phyloP scores from a whole-genome alignment of 768 basidiomycete species.

The Tricholoma furcatifolium region DNA sequence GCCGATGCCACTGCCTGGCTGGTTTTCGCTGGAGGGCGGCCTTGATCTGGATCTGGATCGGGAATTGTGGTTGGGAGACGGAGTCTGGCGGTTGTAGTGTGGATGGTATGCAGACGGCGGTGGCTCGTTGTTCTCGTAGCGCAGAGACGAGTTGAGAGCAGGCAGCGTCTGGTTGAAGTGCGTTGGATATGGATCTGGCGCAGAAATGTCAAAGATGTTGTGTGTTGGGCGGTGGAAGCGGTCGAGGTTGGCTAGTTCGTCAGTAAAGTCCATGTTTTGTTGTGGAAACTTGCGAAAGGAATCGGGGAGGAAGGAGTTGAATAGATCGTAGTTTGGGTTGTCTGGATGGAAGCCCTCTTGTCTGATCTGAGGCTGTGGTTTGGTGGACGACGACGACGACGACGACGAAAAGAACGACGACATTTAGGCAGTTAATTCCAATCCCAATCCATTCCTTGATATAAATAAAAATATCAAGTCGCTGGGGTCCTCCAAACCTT shows the following conservation, averaged over 20 bases:
- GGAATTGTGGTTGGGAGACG: conserved; percentile 26
- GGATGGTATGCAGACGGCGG: conserved; percentile 31
- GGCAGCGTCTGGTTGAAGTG: conserved; percentile 52
- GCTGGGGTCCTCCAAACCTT: conserved; percentile 18
- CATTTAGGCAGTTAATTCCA: conserved; percentile 1
- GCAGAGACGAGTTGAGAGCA: conserved; percentile 50
- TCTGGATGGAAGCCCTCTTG: conserved; percentile 72
- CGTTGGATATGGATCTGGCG: conserved; percentile 29
- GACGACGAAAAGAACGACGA: conserved; percentile 37
- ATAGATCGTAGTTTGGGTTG: conserved; percentile 38
- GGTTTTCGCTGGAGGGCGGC: conserved; percentile 21
- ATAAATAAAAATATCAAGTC: conserved; percentile 12
- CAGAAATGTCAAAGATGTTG: conserved; percentile 65
- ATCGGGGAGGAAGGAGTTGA: conserved; percentile 48
- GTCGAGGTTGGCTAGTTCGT: conserved; percentile 62
- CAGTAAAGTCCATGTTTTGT: conserved; percentile 55
- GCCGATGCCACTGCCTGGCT: conserved; percentile 34
- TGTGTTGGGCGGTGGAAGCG: conserved; percentile 31
- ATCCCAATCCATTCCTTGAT: not conserved
- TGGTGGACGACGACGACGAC: conserved; percentile 28
- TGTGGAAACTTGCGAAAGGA: conserved; percentile 52
- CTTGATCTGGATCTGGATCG: conserved; percentile 50
- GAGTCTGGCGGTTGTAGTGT: conserved; percentile 30
- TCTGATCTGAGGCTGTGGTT: conserved; percentile 51
- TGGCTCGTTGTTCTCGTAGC: conserved; percentile 46